Evolutionary conservation across 805 yeast species (phyloP), one percentile per base, ranked within the genome.

Genomic region (Saturnispora diversa): DNA sequence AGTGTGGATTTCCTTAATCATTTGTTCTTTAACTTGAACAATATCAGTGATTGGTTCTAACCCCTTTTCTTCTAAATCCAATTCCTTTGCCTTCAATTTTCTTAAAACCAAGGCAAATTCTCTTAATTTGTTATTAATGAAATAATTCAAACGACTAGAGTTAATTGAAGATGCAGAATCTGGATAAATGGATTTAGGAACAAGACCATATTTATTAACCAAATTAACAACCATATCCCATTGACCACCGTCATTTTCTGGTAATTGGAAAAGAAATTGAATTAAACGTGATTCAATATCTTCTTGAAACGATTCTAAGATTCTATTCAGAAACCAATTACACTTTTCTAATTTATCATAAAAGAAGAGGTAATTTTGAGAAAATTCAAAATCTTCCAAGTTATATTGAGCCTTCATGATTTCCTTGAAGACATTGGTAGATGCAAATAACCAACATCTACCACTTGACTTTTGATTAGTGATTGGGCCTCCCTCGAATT

Each of bases 391-490:
- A 45, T 69, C 68, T 45, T 76, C 75, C 50, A 86, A 59, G 52
- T 79, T 74, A 61, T 77, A 74, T 55, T 72, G 72, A 50, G 72
- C 64, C 57, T 79, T 77, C 34, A 83, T 74, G 36, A 71, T 72
- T 45, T 80, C 67, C 51, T 94, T 74, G 54, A 84, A 68, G 28
- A 82, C 78, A 52, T 85, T 86, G 37, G 85, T 75, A 0, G 90
- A 74, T 9, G 95, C 95, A 63, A 86, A 86, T 45, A 85, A 69
- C 95, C 95, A 85, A 63, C 95, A 85, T 56, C 95, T 68, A 19
- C 95, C 95, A 17, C 85, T 75, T 7, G 77, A 64, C 52, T 73
- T 72, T 63, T 85, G 95, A 62, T 82, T 77, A 36, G 84, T 80
- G 15, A 82, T 69, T 29, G 88, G 88, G 2, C 72, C 63, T 9